Evolutionary conservation across 2,329 filamentous ascomycete species (phyloP).

Genomic region (Monilinia fructigena): DNA sequence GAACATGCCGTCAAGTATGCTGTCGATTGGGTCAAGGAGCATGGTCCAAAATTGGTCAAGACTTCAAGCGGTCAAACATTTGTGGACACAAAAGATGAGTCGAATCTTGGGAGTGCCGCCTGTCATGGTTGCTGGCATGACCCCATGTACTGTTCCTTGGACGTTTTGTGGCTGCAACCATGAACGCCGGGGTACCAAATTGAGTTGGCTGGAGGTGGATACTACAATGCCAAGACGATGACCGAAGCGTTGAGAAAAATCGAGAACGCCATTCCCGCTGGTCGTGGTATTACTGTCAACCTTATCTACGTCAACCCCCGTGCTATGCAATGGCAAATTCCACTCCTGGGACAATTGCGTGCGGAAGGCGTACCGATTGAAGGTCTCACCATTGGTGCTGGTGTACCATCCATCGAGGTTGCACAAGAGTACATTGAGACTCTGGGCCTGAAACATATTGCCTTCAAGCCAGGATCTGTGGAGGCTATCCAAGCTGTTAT

Average conservation of each 20-base stretch:
- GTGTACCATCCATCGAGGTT: constrained; percentile 90
- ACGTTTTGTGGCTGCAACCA: constrained; percentile 91
- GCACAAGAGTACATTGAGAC: constrained; percentile 93
- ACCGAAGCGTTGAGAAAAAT: constrained; percentile 81
- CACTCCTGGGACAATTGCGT: constrained; percentile 74
- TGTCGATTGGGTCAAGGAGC: constrained; percentile 96
- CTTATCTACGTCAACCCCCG: constrained; percentile 88
- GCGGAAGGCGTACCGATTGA: constrained; percentile 88
- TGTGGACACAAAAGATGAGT: constrained; percentile 97
- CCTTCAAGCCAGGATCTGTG: constrained; percentile 88
- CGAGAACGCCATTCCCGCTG: constrained; percentile 77
- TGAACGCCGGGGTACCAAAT: constrained; percentile 96
- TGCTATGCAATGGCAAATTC: constrained; percentile 91
- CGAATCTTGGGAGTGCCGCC: constrained; percentile 80
- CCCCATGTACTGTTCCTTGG: constrained; percentile 82
- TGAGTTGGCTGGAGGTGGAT: constrained; percentile 85
- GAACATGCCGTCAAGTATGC: constrained; percentile 94
- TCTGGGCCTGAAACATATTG: constrained; percentile 86
- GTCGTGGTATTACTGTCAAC: constrained; percentile 85
- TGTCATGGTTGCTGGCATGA: constrained; percentile 92
- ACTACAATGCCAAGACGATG: constrained; percentile 81
- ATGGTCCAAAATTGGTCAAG: constrained; percentile 87
- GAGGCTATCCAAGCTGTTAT: constrained; percentile 87
- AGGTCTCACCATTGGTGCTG: constrained; percentile 87
- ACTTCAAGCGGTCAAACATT: constrained; percentile 86